A percentile compares a stretch with the other conserved stretches of the same genome.
Conservation (phyloP, 1,139 yeast genomes). For the Trichomonascaceae sp. region DNA sequence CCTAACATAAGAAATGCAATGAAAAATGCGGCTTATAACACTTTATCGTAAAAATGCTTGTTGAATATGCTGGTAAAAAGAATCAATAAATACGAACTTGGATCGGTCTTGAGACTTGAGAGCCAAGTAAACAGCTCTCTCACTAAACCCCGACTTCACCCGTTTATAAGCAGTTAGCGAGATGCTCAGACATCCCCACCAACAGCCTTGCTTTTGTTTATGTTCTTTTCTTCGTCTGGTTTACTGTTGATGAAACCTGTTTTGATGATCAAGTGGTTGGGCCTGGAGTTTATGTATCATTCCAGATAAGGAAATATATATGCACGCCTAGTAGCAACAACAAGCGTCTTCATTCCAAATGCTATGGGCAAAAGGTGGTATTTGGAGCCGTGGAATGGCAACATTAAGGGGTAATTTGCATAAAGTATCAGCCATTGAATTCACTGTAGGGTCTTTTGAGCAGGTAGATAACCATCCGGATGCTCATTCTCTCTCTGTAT, state of each 20-base stretch:
- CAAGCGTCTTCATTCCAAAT: neutral
- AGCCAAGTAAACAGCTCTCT: neutral
- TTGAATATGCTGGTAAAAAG: neutral
- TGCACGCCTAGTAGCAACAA: neutral
- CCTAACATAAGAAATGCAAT: constrained; percentile 15
- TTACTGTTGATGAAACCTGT: neutral
- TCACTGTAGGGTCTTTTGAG: constrained; percentile 42
- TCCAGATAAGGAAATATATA: neutral
- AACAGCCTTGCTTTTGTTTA: neutral
- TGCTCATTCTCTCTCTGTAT: constrained; percentile 52
- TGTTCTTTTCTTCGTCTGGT: neutral
- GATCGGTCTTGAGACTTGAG: neutral
- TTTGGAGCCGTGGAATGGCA: neutral
- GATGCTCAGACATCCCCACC: neutral
- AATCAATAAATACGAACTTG: neutral
- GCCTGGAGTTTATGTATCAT: neutral
- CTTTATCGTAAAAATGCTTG: neutral
- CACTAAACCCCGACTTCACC: neutral
- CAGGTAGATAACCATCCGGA: constrained; percentile 42
- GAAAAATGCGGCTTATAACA: neutral
- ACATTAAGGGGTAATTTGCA: neutral
- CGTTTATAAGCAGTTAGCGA: neutral
- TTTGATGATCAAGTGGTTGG: neutral
- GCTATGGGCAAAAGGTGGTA: neutral
- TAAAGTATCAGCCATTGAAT: constrained; percentile 18